Percentiles rank a stretch among this genome's conserved stretches.
Conservation (phyloP, 192 early-diverging fungal genomes). For the Gamsiella multidivaricata region DNA sequence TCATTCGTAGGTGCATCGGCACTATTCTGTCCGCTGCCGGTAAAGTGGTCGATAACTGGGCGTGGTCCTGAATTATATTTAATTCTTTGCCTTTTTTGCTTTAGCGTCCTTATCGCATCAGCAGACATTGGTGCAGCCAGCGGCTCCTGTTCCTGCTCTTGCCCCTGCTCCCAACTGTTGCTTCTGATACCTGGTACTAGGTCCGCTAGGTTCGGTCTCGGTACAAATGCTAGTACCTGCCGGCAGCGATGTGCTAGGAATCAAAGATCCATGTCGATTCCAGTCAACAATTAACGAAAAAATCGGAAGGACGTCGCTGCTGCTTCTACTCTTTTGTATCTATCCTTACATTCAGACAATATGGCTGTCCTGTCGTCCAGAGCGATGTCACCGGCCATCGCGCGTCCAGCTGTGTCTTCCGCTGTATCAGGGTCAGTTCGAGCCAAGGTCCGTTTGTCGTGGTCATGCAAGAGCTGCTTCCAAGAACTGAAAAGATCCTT, state of each 20-base stretch:
- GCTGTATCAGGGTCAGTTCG: not conserved
- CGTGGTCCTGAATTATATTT: not conserved
- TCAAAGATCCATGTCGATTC: no score
- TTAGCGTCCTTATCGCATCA: not conserved
- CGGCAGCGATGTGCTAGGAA: conserved; percentile 10
- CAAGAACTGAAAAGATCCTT: conserved; percentile 10
- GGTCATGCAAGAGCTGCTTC: conserved; percentile 4
- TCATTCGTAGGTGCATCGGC: not conserved
- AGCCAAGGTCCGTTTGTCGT: conserved; percentile 1
- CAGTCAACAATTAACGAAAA: no score
- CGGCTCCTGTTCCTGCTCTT: not conserved
- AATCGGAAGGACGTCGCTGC: no score
- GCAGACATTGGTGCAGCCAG: not conserved
- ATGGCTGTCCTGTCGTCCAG: no score
- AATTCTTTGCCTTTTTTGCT: not conserved
- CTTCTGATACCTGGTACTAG: not conserved
- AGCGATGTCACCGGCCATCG: no score
- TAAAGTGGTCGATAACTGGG: not conserved
- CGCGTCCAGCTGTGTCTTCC: no score
- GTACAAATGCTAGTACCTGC: conserved; percentile 9
- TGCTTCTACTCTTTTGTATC: no score
- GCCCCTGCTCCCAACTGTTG: not conserved
- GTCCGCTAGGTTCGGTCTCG: conserved; percentile 5
- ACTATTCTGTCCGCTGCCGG: not conserved
- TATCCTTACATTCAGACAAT: no score